A percentile compares a stretch with the other conserved stretches of the same genome.
These are phyloP conservation scores for Pterocarpus macrocarpus DNA, from an alignment of 306 rosid genomes.

Conservation along the genomic window DNA sequence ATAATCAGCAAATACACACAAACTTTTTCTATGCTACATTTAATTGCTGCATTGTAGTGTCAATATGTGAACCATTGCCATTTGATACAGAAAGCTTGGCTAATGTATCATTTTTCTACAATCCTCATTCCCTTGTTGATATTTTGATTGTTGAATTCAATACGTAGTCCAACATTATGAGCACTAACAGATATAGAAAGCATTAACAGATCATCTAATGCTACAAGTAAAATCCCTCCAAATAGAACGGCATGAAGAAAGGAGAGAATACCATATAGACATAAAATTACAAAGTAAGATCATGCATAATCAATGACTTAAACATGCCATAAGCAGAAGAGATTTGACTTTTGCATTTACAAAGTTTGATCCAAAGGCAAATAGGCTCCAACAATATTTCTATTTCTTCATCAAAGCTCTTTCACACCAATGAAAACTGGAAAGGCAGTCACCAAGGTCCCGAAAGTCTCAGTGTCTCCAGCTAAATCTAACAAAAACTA, in stretches of 20 bases:
- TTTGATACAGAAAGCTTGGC: not conserved
- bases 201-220: not conserved
- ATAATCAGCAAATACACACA: not conserved
- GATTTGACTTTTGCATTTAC: not conserved
- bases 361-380: not conserved
- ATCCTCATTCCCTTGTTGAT: not conserved
- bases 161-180: not conserved
- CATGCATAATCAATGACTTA: not conserved
- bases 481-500: not conserved
- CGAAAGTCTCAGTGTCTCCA: not conserved
- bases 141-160: not conserved
- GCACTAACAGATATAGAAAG: not conserved
- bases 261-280: no score
- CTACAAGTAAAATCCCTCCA: not conserved
- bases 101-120: no score
- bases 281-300: not conserved
- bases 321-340: not conserved
- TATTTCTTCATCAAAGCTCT: not conserved
- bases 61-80: not conserved
- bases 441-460: constrained; percentile 2
- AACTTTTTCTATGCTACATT: no score
- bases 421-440: not conserved
- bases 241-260: no score
- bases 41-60: not conserved
- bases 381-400: not conserved